A percentile compares a stretch with the other conserved stretches of the same genome.
phyloP scores from a whole-genome alignment of 2,329 filamentous ascomycete species.

The Domatiomyces catenatus region DNA sequence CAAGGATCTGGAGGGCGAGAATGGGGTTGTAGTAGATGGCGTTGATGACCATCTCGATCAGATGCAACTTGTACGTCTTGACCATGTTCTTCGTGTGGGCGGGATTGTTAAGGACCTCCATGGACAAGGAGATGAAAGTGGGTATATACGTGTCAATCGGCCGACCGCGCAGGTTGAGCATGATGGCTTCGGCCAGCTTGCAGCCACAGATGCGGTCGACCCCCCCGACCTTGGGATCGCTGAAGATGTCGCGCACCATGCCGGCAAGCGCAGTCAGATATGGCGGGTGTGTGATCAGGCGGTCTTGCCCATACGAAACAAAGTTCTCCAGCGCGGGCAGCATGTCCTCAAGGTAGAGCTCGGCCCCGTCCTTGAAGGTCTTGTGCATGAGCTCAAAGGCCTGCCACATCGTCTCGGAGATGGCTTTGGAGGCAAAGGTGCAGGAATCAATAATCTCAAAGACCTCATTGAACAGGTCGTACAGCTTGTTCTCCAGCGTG shows the following conservation, averaged over 20 bases:
- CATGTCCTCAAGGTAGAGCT: slow-evolving; percentile 98
- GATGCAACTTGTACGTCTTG: slow-evolving; percentile 84
- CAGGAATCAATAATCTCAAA: slow-evolving; percentile 99
- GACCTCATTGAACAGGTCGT: slow-evolving; percentile 93
- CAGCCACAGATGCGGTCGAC: slow-evolving; percentile 94
- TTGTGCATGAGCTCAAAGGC: slow-evolving; percentile 93
- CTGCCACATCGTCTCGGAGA: slow-evolving; percentile 95
- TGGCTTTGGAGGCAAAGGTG: slow-evolving; percentile 91
- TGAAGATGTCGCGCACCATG: slow-evolving; percentile 93
- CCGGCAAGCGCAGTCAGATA: slow-evolving; percentile 80
- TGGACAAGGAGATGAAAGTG: slow-evolving; percentile 77
- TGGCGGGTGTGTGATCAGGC: slow-evolving; percentile 64
- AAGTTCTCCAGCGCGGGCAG: slow-evolving; percentile 95
- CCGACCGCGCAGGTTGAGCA: slow-evolving; percentile 72
- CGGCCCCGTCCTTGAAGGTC: slow-evolving; percentile 92
- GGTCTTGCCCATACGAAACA: slow-evolving; percentile 74
- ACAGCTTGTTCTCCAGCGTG: slow-evolving; percentile 93
- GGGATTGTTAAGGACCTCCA: slow-evolving; percentile 59
- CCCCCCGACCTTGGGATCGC: slow-evolving; percentile 77
- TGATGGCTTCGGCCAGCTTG: slow-evolving; percentile 92
- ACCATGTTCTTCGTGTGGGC: slow-evolving; percentile 52
- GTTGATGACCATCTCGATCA: slow-evolving; percentile 99
- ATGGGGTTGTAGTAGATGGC: slow-evolving; percentile 92
- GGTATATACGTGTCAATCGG: slow-evolving; percentile 69
- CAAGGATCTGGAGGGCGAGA: slow-evolving; percentile 72